These are phyloP conservation scores for Fusarium sulawesiense DNA, from an alignment of 2,329 filamentous ascomycete genomes.

Conservation along the genomic window DNA sequence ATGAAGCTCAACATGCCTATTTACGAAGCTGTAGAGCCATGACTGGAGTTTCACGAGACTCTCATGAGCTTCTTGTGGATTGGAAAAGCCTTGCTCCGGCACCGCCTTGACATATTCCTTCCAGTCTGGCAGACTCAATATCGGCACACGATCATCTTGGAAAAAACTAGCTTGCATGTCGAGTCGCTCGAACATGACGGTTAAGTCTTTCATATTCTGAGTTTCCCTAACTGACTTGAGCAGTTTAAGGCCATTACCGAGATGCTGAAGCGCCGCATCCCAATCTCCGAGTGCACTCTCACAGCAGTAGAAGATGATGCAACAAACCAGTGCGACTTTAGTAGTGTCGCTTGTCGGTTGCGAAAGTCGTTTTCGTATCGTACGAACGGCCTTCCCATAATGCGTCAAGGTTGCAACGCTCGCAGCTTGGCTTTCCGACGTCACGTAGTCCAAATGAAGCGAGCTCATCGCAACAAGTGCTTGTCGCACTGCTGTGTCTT, in stretches of 20 bases:
- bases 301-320: conserved; percentile 18
- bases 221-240: not conserved
- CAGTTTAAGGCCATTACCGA: conserved; percentile 2
- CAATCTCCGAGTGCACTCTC: conserved; percentile 8
- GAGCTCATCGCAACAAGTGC: conserved; percentile 22
- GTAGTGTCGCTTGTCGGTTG: not conserved
- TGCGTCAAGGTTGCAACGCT: not conserved
- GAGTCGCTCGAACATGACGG: conserved; percentile 8
- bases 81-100: not conserved
- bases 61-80: conserved; percentile 12
- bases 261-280: conserved; percentile 8
- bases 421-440: not conserved
- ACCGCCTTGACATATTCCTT: not conserved
- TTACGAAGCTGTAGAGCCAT: conserved; percentile 23
- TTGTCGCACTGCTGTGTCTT: conserved; percentile 9
- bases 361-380: not conserved
- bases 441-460: conserved; percentile 10
- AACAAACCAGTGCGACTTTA: conserved; percentile 5
- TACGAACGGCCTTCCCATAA: not conserved
- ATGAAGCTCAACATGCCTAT: not conserved
- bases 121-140: conserved; percentile 1
- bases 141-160: conserved; percentile 24
- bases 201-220: not conserved
- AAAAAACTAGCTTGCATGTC: conserved; percentile 38
- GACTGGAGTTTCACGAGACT: conserved; percentile 25